Base-by-base conservation (phyloP, 2,329 filamentous ascomycete genomes). In the Fusarium coicis region DNA sequence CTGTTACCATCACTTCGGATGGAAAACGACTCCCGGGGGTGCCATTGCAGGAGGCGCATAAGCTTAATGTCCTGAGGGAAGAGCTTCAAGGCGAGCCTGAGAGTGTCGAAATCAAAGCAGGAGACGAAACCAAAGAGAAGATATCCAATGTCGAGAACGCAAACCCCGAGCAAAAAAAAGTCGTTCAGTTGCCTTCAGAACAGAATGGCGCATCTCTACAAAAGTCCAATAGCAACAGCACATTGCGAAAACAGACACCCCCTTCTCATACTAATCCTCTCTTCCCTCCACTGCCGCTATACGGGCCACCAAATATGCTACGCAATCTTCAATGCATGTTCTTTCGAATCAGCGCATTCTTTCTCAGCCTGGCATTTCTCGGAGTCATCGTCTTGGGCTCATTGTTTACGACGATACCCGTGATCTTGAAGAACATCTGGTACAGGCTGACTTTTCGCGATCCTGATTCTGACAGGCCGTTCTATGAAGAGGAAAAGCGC, bases 231-330 rank as follows among this genome's bases (percentile, higher is more conserved):
- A 83, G 85, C 39, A 86, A 85, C 30, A 84, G 81, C 18, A 85
- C 85, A 21, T 74, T 89, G 23, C 81, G 82, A 47, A 83, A 79
- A 65, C 79, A 86, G 19, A 87, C 86, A 82, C 91, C 92, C 1
- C 90, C 91, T 2, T 91, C 91, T 12, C 88, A 90, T 72, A 95
- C 93, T 4, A 92, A 95, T 74, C 93, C 93, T 7, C 84, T 97
- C 10, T 98, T 98, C 74, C 95, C 95, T 10, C 93, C 94, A 4
- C 82, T 97, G 14, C 95, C 95, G 0, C 84, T 94, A 2, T 97
- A 97, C 76, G 93, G 93, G 0, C 92, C 94, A 1, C 91, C 94
- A 0, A 91, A 92, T 2, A 57, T 88, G 1, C 65, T 92, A n/a
- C 87, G 91, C 53, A 86, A 89, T 37, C 37, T 94, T 2, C 92